Evolutionary conservation across 2,329 filamentous ascomycete genomes (phyloP).

Genomic region (Dactylellina leptospora): DNA sequence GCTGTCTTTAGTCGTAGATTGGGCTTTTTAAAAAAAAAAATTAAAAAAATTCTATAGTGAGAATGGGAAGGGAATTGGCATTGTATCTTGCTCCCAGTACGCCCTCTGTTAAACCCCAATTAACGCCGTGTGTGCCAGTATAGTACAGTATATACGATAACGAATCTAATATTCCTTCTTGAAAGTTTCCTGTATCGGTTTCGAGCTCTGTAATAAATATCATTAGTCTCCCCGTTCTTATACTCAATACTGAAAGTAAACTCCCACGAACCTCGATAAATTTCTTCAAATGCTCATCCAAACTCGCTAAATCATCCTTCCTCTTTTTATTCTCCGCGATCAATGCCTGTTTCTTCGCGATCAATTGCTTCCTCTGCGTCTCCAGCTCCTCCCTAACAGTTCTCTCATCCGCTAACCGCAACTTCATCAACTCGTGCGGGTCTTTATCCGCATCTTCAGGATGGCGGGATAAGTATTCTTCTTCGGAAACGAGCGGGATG

Average conservation of each 20-base stretch:
- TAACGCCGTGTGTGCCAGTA: conserved; percentile 30
- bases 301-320: conserved; percentile 88
- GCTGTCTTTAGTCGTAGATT: too few relatives aligned
- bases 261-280: conserved; percentile 66
- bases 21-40: too few relatives aligned
- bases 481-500: conserved; percentile 81
- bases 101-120: conserved; percentile 11
- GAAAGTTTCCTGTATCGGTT: conserved; percentile 85
- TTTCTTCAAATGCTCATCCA: conserved; percentile 91
- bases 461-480: conserved; percentile 79
- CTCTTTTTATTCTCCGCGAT: conserved; percentile 86
- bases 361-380: conserved; percentile 64
- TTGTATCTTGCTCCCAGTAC: conserved; percentile 8
- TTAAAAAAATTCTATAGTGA: background rate
- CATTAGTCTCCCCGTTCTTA: background rate
- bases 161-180: conserved; percentile 70
- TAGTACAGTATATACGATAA: conserved; percentile 27
- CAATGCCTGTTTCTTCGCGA: conserved; percentile 73
- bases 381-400: conserved; percentile 84
- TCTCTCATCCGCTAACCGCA: conserved; percentile 89
- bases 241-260: background rate
- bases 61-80: background rate
- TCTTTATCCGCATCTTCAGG: conserved; percentile 77
- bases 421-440: conserved; percentile 85
- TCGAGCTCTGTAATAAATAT: conserved; percentile 73